Percentiles rank a stretch among this genome's conserved stretches.
phyloP scores from a whole-genome alignment of 176 grass and related monocot species.

The Triticum turgidum region DNA sequence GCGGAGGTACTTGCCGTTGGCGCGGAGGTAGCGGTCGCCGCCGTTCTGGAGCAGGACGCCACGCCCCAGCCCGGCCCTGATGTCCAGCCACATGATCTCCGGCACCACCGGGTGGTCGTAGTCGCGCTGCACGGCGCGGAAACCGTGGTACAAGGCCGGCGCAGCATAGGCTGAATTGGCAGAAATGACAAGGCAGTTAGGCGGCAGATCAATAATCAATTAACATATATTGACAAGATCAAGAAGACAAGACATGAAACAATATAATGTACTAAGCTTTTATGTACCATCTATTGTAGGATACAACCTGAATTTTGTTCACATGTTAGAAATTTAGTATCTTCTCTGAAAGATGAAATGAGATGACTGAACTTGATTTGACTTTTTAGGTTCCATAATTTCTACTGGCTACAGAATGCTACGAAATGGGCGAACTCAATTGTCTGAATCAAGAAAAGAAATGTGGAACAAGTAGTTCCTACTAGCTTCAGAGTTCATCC shows the following conservation, averaged over 20 bases:
- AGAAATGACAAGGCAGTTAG: background rate
- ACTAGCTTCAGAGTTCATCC: too few species aligned
- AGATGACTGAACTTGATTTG: too few species aligned
- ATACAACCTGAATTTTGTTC: background rate
- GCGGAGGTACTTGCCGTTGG: background rate
- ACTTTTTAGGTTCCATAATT: too few species aligned
- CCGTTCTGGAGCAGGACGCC: background rate
- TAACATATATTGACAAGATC: background rate
- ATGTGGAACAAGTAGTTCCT: too few species aligned
- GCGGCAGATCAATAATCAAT: background rate
- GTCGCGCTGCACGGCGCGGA: background rate
- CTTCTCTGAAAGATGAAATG: too few species aligned
- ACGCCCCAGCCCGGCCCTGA: background rate
- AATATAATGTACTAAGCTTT: background rate
- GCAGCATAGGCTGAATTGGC: background rate
- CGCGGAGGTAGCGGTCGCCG: slow-evolving; percentile 4
- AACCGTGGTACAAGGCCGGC: background rate
- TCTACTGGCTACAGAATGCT: too few species aligned
- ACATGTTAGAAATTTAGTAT: too few species aligned
- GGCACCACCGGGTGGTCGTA: background rate
- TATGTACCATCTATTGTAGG: background rate
- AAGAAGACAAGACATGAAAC: background rate
- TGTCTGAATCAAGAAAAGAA: too few species aligned
- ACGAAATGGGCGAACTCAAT: too few species aligned
- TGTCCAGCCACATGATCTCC: background rate